Conservation (phyloP, 1,284 basidiomycete genomes). For the Gomphus bonarii region DNA sequence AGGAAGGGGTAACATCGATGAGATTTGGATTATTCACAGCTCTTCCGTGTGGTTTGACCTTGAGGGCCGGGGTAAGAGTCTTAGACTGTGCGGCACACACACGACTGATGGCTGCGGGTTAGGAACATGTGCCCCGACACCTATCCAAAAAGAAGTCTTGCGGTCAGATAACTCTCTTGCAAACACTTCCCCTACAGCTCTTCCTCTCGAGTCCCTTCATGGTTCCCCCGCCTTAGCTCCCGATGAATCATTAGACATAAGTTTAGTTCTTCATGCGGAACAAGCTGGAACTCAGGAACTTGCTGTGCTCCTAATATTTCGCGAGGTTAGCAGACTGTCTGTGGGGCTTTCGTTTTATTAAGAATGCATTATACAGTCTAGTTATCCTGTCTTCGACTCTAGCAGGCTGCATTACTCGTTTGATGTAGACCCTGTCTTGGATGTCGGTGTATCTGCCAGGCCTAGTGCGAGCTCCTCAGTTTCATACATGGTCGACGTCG, state of each 20-base stretch:
- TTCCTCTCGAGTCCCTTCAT: slow-evolving; percentile 31
- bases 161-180: slow-evolving; percentile 44
- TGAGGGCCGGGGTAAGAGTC: slow-evolving; percentile 19
- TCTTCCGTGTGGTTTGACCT: slow-evolving; percentile 13
- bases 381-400: slow-evolving; percentile 2
- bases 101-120: not conserved
- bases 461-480: slow-evolving; percentile 40
- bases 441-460: slow-evolving; percentile 34
- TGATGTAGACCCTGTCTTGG: slow-evolving; percentile 47
- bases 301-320: slow-evolving; percentile 53
- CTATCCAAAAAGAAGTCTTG: slow-evolving; percentile 25
- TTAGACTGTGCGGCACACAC: not conserved
- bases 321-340: slow-evolving; percentile 40
- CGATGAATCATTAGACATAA: slow-evolving; percentile 37
- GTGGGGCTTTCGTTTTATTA: not conserved
- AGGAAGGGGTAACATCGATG: slow-evolving; percentile 44
- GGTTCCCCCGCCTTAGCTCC: slow-evolving; percentile 30
- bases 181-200: slow-evolving; percentile 33
- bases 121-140: not conserved
- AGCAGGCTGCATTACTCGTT: slow-evolving; percentile 23
- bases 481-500: slow-evolving; percentile 46
- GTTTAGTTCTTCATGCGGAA: slow-evolving; percentile 43
- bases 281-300: slow-evolving; percentile 39
- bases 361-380: not conserved
- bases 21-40: slow-evolving; percentile 58